phyloP scores from a whole-genome alignment of 192 early-diverging fungal genomes.

The Hyaloraphidium curvatum region DNA sequence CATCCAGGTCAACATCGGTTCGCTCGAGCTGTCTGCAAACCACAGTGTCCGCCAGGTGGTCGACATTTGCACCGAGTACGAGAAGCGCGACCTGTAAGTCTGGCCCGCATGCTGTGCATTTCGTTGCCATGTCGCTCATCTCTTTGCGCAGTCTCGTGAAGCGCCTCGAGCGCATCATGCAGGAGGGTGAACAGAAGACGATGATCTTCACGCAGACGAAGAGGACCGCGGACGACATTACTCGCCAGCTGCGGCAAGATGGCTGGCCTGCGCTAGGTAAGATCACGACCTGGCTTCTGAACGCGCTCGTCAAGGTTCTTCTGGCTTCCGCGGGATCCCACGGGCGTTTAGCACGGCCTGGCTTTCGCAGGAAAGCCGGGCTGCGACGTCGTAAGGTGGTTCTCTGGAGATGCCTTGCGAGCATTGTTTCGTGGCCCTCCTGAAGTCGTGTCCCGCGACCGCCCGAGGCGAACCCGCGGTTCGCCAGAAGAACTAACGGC shows the following conservation, averaged over 20 bases:
- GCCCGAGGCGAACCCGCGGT: no score
- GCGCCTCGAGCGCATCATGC: constrained; percentile 14
- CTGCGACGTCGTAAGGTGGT: no score
- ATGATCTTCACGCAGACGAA: constrained; percentile 8
- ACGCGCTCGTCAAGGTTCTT: no score
- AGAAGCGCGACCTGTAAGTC: constrained; percentile 59
- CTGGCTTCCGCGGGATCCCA: no score
- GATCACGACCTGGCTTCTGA: no score
- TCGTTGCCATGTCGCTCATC: background rate
- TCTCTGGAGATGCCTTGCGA: no score
- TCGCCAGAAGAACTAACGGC: no score
- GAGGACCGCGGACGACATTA: constrained; percentile 53
- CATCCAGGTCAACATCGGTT: constrained; percentile 95
- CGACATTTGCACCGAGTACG: constrained; percentile 67
- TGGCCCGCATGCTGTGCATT: no score
- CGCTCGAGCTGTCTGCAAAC: constrained; percentile 74
- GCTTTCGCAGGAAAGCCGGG: no score
- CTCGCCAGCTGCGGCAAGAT: constrained; percentile 67
- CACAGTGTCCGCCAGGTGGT: constrained; percentile 83
- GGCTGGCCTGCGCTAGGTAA: constrained; percentile 60
- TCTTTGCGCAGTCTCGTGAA: constrained; percentile 19
- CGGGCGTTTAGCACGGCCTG: no score
- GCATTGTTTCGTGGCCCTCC: no score
- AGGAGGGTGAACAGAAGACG: constrained; percentile 5
- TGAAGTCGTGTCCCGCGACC: no score